A percentile compares a stretch with the other conserved stretches of the same genome.
phyloP scores from a whole-genome alignment of 2,329 filamentous ascomycete genomes.

The Sporothrix schenckii region DNA sequence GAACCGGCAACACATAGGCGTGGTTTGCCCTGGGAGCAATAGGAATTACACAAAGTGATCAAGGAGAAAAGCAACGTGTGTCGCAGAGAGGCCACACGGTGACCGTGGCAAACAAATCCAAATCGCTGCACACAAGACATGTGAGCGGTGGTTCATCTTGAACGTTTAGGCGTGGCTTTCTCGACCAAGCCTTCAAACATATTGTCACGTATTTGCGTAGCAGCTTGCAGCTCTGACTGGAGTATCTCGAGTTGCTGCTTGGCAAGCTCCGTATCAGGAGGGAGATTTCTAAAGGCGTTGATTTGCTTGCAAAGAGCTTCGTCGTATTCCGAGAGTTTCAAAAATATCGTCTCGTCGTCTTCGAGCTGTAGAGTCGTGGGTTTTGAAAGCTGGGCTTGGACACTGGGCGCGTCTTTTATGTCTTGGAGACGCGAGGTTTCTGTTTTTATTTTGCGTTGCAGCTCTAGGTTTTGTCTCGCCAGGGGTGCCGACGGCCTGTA shows the following conservation, averaged over 20 bases:
- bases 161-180: conserved; percentile 55
- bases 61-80: not conserved
- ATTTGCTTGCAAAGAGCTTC: conserved; percentile 65
- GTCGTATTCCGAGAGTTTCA: conserved; percentile 60
- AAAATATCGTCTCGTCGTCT: conserved; percentile 61
- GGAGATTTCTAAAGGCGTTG: conserved; percentile 69
- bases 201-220: conserved; percentile 67
- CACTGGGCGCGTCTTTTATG: conserved; percentile 54
- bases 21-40: not conserved
- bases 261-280: conserved; percentile 70
- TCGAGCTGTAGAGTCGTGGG: conserved; percentile 63
- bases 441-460: conserved; percentile 70
- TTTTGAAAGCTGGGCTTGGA: conserved; percentile 39
- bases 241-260: conserved; percentile 70
- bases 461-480: conserved; percentile 71
- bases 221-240: conserved; percentile 62
- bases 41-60: not conserved
- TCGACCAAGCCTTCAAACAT: conserved; percentile 75
- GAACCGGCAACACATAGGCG: not conserved
- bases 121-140: not conserved
- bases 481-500: conserved; percentile 62
- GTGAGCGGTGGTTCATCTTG: not conserved
- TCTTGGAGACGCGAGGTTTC: conserved; percentile 69
- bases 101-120: not conserved
- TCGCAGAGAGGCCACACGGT: not conserved